These are phyloP conservation scores for Ceratobasidium sp. DNA, from an alignment of 1,284 basidiomycete species.

Conservation along the genomic window DNA sequence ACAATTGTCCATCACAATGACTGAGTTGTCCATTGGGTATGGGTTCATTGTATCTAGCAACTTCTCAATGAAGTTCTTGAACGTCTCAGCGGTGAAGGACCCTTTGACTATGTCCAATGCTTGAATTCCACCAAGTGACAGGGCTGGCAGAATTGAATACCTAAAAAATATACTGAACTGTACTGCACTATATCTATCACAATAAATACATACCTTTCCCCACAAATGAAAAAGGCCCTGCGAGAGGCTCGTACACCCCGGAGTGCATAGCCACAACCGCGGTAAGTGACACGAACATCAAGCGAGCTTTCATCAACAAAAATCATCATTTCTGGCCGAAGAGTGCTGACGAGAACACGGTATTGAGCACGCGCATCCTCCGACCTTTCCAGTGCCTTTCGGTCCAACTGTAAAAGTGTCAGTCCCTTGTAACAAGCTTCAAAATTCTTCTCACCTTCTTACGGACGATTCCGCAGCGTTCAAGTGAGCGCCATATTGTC, in stretches of 20 bases:
- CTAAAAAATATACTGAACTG: slow-evolving; percentile 19
- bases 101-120: slow-evolving; percentile 43
- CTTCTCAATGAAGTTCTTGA: slow-evolving; percentile 46
- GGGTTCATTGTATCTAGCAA: slow-evolving; percentile 48
- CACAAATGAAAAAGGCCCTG: slow-evolving; percentile 44
- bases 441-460: slow-evolving; percentile 27
- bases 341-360: neutral
- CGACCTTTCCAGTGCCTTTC: slow-evolving; percentile 1
- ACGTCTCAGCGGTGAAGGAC: slow-evolving; percentile 44
- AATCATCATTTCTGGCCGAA: slow-evolving; percentile 35
- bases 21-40: slow-evolving; percentile 46
- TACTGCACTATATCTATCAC: neutral
- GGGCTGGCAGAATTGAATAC: slow-evolving; percentile 49
- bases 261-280: slow-evolving; percentile 40
- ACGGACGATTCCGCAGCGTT: slow-evolving; percentile 17
- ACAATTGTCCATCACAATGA: slow-evolving; percentile 50
- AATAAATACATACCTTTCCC: slow-evolving; percentile 43
- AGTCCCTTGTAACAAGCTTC: neutral
- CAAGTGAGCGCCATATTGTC: slow-evolving; percentile 38
- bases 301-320: slow-evolving; percentile 48
- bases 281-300: slow-evolving; percentile 41
- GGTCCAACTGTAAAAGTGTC: neutral
- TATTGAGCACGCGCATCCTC: neutral
- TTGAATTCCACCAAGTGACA: slow-evolving; percentile 47
- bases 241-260: slow-evolving; percentile 38